These are phyloP conservation scores for Inonotus obliquus DNA, from an alignment of 1,284 basidiomycete genomes.

Conservation along the genomic window DNA sequence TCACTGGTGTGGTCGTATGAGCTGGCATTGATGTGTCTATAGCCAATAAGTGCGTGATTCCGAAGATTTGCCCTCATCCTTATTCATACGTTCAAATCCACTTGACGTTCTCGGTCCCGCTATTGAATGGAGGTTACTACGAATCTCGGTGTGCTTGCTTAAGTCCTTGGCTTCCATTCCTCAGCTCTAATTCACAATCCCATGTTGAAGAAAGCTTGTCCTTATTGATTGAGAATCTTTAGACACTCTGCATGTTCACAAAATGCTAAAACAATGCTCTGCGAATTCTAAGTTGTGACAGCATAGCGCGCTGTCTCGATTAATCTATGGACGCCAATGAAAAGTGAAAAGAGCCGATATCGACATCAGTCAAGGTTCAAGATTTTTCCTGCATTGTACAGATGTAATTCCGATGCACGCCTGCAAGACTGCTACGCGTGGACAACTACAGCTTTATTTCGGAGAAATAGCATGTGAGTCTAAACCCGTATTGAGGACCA, in stretches of 20 bases:
- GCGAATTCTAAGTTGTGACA: too few species aligned
- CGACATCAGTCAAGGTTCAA: background rate
- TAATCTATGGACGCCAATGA: too few species aligned
- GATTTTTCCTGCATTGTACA: conserved; percentile 15
- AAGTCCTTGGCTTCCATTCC: background rate
- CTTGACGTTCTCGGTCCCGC: background rate
- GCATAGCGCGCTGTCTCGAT: too few species aligned
- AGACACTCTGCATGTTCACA: background rate
- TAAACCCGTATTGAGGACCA: background rate
- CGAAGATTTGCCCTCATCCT: background rate
- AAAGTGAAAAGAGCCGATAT: background rate
- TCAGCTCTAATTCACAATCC: background rate
- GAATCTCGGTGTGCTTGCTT: background rate
- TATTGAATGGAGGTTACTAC: background rate
- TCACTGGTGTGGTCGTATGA: background rate
- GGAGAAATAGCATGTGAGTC: conserved; percentile 8
- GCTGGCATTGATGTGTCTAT: background rate
- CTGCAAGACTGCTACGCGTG: background rate
- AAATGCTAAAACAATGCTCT: too few species aligned
- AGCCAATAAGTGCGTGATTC: background rate
- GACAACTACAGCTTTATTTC: background rate
- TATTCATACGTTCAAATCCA: background rate
- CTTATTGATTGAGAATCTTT: background rate
- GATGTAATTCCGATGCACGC: conserved; percentile 13
- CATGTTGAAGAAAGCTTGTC: background rate